A percentile compares a stretch with the other conserved stretches of the same genome.
These are phyloP conservation scores for Polyrhizophydium stewartii DNA, from an alignment of 371 early-diverging fungal genomes.

Conservation along the genomic window DNA sequence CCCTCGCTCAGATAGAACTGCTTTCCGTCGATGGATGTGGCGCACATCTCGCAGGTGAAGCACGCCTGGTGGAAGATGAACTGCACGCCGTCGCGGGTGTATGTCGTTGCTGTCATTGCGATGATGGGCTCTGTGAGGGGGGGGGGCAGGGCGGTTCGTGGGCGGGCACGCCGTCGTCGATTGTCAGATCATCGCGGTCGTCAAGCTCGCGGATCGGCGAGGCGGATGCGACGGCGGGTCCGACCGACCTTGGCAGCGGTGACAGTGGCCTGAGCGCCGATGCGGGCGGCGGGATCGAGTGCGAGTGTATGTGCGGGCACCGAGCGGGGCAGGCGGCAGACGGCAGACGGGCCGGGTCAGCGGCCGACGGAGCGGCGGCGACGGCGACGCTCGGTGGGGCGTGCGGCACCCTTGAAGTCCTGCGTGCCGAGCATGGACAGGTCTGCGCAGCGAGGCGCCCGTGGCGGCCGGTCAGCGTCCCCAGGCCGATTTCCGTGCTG, in stretches of 20 bases:
- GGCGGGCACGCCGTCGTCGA: neutral
- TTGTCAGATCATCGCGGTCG: no score
- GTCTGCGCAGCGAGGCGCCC: neutral
- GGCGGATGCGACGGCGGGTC: neutral
- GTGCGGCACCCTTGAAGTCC: constrained; percentile 1
- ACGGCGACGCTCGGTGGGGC: no score
- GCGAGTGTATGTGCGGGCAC: no score
- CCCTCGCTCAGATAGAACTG: constrained; percentile 14
- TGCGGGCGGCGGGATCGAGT: no score
- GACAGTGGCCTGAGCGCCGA: neutral
- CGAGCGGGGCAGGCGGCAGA: no score
- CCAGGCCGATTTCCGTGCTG: neutral
- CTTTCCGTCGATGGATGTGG: constrained; percentile 3
- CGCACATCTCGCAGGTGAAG: constrained; percentile 13
- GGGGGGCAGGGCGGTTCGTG: neutral
- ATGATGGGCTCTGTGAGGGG: neutral
- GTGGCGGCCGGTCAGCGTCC: neutral
- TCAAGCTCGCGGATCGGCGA: no score
- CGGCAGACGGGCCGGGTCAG: no score
- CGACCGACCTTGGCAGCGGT: neutral
- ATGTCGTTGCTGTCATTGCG: constrained; percentile 6
- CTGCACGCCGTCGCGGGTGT: constrained; percentile 16
- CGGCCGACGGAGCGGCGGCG: no score
- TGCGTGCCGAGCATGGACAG: neutral
- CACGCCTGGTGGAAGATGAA: constrained; percentile 15